Conservation (phyloP, 139 green algal genomes). For the Volvox africanus region DNA sequence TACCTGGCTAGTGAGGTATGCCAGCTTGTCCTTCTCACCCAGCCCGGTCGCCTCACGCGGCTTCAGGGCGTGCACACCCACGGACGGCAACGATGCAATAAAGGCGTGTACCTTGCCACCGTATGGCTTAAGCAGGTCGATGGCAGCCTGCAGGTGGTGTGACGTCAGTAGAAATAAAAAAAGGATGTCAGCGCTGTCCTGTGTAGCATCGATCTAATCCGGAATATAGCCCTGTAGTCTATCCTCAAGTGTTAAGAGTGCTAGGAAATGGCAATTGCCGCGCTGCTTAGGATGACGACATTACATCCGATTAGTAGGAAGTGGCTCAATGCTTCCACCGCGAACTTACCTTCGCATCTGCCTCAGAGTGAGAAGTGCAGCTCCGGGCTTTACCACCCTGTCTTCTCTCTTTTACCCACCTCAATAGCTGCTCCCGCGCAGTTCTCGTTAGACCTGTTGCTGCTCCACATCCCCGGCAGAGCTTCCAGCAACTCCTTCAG, state of each 20-base stretch:
- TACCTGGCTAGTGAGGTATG: slow-evolving; percentile 52
- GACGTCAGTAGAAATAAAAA: background rate
- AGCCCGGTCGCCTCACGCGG: slow-evolving; percentile 35
- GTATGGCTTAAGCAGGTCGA: slow-evolving; percentile 76
- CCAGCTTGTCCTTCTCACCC: slow-evolving; percentile 75
- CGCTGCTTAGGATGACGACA: too few relatives aligned
- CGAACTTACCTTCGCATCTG: background rate
- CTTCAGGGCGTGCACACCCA: slow-evolving; percentile 73
- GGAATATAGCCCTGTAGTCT: too few relatives aligned
- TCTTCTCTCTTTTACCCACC: slow-evolving; percentile 36
- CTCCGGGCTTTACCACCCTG: background rate
- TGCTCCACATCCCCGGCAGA: slow-evolving; percentile 79
- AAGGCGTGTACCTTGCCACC: slow-evolving; percentile 90
- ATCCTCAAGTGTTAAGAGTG: too few relatives aligned
- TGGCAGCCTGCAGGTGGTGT: slow-evolving; percentile 51
- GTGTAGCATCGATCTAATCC: too few relatives aligned
- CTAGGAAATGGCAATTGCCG: too few relatives aligned
- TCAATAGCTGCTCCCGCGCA: slow-evolving; percentile 75
- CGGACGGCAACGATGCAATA: slow-evolving; percentile 73
- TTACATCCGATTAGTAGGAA: too few relatives aligned
- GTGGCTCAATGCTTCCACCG: too few relatives aligned
- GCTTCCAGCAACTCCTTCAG: slow-evolving; percentile 73
- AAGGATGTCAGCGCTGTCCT: background rate
- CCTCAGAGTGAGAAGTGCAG: background rate
- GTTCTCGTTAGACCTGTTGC: slow-evolving; percentile 61